phyloP scores from a whole-genome alignment of 805 yeast species.

The Jamesozyma lodderae region DNA sequence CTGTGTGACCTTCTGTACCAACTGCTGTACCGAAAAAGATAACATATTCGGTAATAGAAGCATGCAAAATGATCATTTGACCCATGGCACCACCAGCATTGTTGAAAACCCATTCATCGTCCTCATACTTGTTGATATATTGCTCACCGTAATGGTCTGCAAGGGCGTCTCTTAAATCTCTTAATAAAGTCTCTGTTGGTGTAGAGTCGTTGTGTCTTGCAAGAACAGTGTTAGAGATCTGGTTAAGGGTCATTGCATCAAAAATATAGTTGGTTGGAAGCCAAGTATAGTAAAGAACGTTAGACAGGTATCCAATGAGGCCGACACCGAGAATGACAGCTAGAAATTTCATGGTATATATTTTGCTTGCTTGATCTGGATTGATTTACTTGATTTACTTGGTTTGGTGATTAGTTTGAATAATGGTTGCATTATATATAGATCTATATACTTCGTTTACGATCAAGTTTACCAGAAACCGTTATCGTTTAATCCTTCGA shows the following conservation, averaged over 20 bases:
- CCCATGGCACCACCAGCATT: slow-evolving; percentile 99
- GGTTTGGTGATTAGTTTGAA: no score
- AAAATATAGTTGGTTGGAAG: slow-evolving; percentile 65
- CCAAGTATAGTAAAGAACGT: slow-evolving; percentile 44
- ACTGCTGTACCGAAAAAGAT: slow-evolving; percentile 88
- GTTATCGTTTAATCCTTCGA: no score
- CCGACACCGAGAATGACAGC: slow-evolving; percentile 13
- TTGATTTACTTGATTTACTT: no score
- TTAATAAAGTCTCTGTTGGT: slow-evolving; percentile 42
- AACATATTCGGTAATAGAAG: slow-evolving; percentile 85
- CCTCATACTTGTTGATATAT: slow-evolving; percentile 58
- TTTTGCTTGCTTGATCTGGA: no score
- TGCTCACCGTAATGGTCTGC: slow-evolving; percentile 62
- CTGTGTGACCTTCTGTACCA: slow-evolving; percentile 95
- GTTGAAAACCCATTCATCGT: slow-evolving; percentile 90
- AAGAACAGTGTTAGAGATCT: slow-evolving; percentile 47
- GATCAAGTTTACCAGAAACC: no score
- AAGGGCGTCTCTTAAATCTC: slow-evolving; percentile 50
- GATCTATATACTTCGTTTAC: no score
- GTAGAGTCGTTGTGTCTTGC: slow-evolving; percentile 29
- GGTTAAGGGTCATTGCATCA: slow-evolving; percentile 53
- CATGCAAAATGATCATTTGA: slow-evolving; percentile 88
- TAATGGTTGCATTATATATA: no score
- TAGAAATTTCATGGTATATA: slow-evolving; percentile 16
- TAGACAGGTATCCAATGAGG: slow-evolving; percentile 18